phyloP scores from a whole-genome alignment of 805 yeast genomes.

The Candida sithepensis region DNA sequence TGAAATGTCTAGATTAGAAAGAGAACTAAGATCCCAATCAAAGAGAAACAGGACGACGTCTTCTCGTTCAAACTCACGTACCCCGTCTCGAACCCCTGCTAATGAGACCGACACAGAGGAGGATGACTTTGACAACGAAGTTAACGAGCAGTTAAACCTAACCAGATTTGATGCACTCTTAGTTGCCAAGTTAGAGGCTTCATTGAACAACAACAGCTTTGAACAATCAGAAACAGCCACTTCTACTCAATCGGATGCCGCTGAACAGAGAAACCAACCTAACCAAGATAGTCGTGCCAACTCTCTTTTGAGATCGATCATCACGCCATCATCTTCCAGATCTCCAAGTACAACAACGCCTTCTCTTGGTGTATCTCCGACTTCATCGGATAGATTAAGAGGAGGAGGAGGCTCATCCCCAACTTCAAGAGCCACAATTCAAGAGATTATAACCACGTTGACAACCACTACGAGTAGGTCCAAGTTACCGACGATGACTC shows the following conservation, averaged over 20 bases:
- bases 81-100: conserved; percentile 6
- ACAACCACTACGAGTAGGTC: conserved; percentile 35
- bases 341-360: conserved; percentile 1
- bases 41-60: conserved; percentile 19
- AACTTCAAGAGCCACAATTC: conserved; percentile 21
- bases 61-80: conserved; percentile 10
- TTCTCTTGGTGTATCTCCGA: too few relatives aligned
- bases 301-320: background rate
- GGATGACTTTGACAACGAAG: conserved; percentile 20
- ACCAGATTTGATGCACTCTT: conserved; percentile 20
- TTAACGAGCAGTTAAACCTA: conserved; percentile 16
- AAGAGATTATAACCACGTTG: conserved; percentile 43
- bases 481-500: conserved; percentile 42
- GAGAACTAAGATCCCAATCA: conserved; percentile 12
- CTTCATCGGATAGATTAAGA: background rate
- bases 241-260: background rate
- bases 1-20: conserved; percentile 17
- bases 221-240: background rate
- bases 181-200: conserved; percentile 9
- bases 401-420: too few relatives aligned
- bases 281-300: conserved; percentile 1
- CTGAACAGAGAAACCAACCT: background rate
- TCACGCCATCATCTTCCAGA: background rate
- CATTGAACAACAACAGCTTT: background rate
- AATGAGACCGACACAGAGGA: conserved; percentile 11